Base-by-base conservation (phyloP, 2,329 filamentous ascomycete genomes). In the Coccinonectria pachysandricola region DNA sequence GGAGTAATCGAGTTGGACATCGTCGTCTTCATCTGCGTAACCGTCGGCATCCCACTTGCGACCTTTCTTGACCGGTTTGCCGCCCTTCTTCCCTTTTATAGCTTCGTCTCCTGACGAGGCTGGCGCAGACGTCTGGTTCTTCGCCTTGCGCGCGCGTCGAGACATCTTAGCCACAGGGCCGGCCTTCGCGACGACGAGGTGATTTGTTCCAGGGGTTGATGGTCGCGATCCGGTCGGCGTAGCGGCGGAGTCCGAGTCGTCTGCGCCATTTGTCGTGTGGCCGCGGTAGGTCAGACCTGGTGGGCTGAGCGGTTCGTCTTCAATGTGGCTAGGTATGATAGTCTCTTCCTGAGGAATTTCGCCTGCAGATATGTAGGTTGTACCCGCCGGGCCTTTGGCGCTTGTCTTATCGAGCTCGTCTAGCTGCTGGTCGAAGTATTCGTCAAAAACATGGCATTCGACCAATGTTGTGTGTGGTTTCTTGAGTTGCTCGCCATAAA, bases 381-480 rank as follows among this genome's bases (percentile, higher is more conserved):
- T n/a, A n/a, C n/a, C n/a, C n/a, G n/a, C n/a, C 24, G 35, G 37
- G 23, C 42, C 43, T n/a, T 54, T 52, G 19, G 45, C 47, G 37
- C 60, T 66, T 14, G 65, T 62, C 37, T 69, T 71, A 46, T 75
- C 85, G 12, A 98, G 67, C 52, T 94, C 84, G 39, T 75, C 71
- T 36, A 96, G 64, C 57, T 96, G 86, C 48, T 93, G 82, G 51
- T 96, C 84, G 53, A 96, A 98, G 56, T 95, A 96, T 43, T 79
- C 70, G 49, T 92, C 85, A 50, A 98, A 98, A 26, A 73, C 70
- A 27, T 65, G 53, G 58, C 86, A 94, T 50, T 87, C 74, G 31
- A 91, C 67, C 12, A 82, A 65, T 28, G 81, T 85, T 8, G 77
- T 82, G 50, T 88, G 73, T 14, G 81, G 73, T 43, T 82, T 82